Conservation (phyloP, 495 filamentous ascomycete species). For the Penicillium cosmopolitanum region DNA sequence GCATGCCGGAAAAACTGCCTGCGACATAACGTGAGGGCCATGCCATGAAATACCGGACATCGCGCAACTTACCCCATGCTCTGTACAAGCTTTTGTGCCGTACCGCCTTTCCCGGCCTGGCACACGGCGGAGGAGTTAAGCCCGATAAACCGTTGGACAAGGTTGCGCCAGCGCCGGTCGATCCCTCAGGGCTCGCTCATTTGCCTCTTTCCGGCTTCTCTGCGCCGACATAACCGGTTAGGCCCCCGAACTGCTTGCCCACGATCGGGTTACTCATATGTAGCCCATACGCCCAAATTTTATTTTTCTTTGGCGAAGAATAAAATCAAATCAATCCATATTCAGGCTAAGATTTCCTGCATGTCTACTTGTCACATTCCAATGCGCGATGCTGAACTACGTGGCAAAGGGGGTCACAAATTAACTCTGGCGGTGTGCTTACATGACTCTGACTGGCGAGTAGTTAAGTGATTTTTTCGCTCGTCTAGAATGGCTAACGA, state of each 20-base stretch:
- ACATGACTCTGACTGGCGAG: no score
- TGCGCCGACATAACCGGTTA: conserved; percentile 10
- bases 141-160: conserved; percentile 22
- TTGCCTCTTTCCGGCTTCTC: conserved; percentile 10
- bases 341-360: not conserved
- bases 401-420: not conserved
- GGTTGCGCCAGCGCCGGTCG: conserved; percentile 19
- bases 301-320: not conserved
- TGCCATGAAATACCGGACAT: conserved; percentile 2
- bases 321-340: not conserved
- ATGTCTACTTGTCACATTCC: conserved; percentile 11
- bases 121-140: conserved; percentile 9
- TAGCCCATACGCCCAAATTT: not conserved
- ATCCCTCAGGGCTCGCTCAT: not conserved
- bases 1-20: not conserved
- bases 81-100: conserved; percentile 6
- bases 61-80: conserved; percentile 13
- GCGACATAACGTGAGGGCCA: not conserved
- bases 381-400: conserved; percentile 4
- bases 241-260: conserved; percentile 1
- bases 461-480: no score
- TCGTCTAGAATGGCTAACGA: no score
- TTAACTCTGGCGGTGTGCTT: conserved; percentile 2
- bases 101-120: conserved; percentile 4
- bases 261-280: not conserved